phyloP scores from a whole-genome alignment of 768 basidiomycete genomes.

The Gymnopilus junonius region DNA sequence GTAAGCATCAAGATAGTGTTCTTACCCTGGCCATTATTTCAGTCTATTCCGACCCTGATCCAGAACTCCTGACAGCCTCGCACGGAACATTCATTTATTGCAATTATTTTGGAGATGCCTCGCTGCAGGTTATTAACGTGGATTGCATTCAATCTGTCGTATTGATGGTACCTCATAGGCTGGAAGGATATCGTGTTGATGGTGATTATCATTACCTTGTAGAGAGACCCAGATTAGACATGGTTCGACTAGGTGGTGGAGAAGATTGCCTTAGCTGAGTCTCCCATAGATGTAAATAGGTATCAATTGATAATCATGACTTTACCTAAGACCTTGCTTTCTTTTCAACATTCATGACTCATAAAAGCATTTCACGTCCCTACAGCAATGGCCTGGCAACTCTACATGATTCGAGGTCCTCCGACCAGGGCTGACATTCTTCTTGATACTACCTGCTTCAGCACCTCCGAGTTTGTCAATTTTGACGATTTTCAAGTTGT shows the following conservation, averaged over 20 bases:
- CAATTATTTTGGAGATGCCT: conserved; percentile 8
- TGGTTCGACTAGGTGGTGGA: conserved; percentile 8
- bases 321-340: no score
- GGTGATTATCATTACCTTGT: neutral
- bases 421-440: neutral
- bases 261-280: no score
- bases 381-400: conserved; percentile 1
- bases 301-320: no score
- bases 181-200: neutral
- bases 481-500: conserved; percentile 7
- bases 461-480: neutral
- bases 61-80: conserved; percentile 5
- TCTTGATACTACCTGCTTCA: conserved; percentile 7
- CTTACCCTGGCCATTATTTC: conserved; percentile 11
- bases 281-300: no score
- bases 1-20: neutral
- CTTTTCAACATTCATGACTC: no score
- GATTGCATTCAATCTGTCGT: conserved; percentile 10
- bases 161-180: conserved; percentile 13
- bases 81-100: conserved; percentile 3
- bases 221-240: conserved; percentile 14
- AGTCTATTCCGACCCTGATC: conserved; percentile 7
- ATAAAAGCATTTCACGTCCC: conserved; percentile 1
- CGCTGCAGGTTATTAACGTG: conserved; percentile 4
- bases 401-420: conserved; percentile 6